Evolutionary conservation across 768 basidiomycete genomes (phyloP), one percentile per base, ranked within the genome.

Genomic region (Rhodocollybia butyracea): DNA sequence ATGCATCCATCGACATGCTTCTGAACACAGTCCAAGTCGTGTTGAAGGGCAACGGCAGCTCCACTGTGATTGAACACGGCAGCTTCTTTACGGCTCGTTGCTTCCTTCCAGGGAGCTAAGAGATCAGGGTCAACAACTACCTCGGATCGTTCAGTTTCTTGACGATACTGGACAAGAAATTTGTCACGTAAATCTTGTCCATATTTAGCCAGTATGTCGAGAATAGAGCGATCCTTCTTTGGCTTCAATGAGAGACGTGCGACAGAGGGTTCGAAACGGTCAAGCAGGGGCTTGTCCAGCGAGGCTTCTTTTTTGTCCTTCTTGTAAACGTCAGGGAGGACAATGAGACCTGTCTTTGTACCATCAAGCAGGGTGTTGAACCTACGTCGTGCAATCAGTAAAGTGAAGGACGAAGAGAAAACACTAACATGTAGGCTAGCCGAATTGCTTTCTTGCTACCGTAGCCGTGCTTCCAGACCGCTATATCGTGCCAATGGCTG

Each of bases 321-420:
- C 0, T 70, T 55, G 40, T 80, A 79, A 2, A 83, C 64, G 0
- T 64, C 59, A 0, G 47, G 32, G 53, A 75, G 78, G 45, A 89
- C 75, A 2, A 75, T 74, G 5, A 80, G 73, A 0, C 89, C 89
- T 19, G 84, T 84, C 66, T 91, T 91, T 45, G 76, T 78, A 0
- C 85, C 76, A 68, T 91, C 89, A 8, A 91, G 72, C 10, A 85
- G 71, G 1, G 79, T 83, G 7, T 79, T 82, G 57, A 88, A 89
- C 70, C 89, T 91, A 54, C 32, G 1, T 3, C 24, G 54, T 24
- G 24, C 26, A 48, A 46, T 47, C 24, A 30, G 5, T 15, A 3
- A 12, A 54, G 36, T 17, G n/a, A 30, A 13, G 21, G 38, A 38
- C n/a, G 42, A 56, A 26, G 10, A 13, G 29, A 29, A 1, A 45